Evolutionary conservation across 2,329 filamentous ascomycete genomes (phyloP).

Genomic region (Curvularia verruculosa): DNA sequence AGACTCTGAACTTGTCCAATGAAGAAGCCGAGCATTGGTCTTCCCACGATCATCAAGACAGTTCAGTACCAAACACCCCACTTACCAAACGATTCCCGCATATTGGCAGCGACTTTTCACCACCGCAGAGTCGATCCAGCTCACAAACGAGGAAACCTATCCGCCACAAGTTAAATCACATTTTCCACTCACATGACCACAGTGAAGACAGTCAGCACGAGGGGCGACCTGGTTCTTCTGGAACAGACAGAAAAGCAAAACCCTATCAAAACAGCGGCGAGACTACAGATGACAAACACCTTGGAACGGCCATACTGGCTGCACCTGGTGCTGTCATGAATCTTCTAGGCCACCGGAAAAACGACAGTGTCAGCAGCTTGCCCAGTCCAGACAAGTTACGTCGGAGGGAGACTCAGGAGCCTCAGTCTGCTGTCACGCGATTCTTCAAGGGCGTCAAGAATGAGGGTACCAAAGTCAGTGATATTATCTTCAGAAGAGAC

Average conservation of each 20-base stretch:
- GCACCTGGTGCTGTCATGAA: constrained; percentile 45
- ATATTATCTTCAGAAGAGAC: constrained; percentile 66
- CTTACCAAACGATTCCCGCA: constrained; percentile 39
- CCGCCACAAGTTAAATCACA: constrained; percentile 48
- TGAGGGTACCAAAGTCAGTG: constrained; percentile 67
- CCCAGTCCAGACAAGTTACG: constrained; percentile 35
- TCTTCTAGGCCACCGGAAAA: constrained; percentile 45
- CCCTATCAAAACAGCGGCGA: constrained; percentile 45
- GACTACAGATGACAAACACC: constrained; percentile 35
- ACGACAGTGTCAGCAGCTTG: constrained; percentile 47
- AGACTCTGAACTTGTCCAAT: constrained; percentile 22
- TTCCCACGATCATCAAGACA: constrained; percentile 48
- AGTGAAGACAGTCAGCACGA: constrained; percentile 39
- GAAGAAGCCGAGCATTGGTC: constrained; percentile 45
- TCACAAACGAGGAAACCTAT: constrained; percentile 45
- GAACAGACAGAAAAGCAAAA: constrained; percentile 31
- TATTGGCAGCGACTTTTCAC: constrained; percentile 46
- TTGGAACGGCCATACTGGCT: constrained; percentile 37
- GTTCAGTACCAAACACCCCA: constrained; percentile 49
- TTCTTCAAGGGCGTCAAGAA: constrained; percentile 80
- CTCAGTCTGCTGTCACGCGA: constrained; percentile 65
- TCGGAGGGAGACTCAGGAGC: constrained; percentile 51
- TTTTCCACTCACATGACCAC: constrained; percentile 49
- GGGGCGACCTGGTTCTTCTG: constrained; percentile 26
- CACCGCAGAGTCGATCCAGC: constrained; percentile 41